A percentile compares a stretch with the other conserved stretches of the same genome.
These are phyloP conservation scores for Domatiomyces globalis DNA, from an alignment of 2,329 filamentous ascomycete species.

Conservation along the genomic window DNA sequence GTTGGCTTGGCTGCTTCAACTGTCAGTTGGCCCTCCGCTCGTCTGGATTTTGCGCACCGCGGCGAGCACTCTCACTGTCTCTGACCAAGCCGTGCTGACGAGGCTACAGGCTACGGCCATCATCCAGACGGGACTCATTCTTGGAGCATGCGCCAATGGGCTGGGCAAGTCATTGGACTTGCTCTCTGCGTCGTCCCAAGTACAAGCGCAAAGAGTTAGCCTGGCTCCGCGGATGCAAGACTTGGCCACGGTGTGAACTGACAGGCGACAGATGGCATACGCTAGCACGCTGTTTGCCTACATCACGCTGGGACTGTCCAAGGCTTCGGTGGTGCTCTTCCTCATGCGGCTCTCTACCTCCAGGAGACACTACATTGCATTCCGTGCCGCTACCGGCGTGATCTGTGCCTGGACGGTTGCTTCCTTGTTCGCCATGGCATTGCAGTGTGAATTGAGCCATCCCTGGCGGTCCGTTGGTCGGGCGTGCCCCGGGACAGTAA, in stretches of 20 bases:
- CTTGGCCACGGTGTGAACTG: slow-evolving; percentile 2
- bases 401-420: slow-evolving; percentile 27
- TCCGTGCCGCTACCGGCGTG: slow-evolving; percentile 23
- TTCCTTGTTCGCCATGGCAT: slow-evolving; percentile 27
- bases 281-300: slow-evolving; percentile 31
- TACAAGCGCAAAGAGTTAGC: background rate
- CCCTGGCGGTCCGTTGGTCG: too few species aligned
- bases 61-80: background rate
- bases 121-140: slow-evolving; percentile 21
- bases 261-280: slow-evolving; percentile 27
- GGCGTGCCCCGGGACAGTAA: too few species aligned
- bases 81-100: background rate
- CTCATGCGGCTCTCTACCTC: slow-evolving; percentile 33
- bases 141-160: slow-evolving; percentile 20
- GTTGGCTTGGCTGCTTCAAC: slow-evolving; percentile 20
- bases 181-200: background rate
- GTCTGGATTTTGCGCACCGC: background rate
- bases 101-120: slow-evolving; percentile 18
- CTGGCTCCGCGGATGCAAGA: background rate
- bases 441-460: too few species aligned
- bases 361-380: slow-evolving; percentile 25
- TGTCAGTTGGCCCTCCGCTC: background rate
- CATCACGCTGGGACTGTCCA: slow-evolving; percentile 29
- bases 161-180: slow-evolving; percentile 23
- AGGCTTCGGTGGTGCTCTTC: slow-evolving; percentile 30